Conservation (phyloP, 768 basidiomycete genomes). For the Naematelia encephala region DNA sequence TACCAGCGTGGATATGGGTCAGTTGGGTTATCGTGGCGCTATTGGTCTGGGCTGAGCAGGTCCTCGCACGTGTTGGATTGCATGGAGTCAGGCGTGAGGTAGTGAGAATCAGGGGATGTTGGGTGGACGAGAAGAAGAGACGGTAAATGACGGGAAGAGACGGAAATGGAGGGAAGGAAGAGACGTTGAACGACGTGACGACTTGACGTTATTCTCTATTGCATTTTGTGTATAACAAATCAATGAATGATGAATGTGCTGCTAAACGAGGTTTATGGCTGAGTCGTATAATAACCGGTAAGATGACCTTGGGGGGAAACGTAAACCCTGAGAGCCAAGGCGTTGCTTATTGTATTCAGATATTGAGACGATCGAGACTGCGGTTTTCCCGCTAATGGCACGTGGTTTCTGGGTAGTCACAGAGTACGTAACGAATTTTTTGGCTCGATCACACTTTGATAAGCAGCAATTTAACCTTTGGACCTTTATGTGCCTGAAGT, state of each 20-base stretch:
- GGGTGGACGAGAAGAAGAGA: constrained; percentile 18
- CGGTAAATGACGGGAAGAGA: neutral
- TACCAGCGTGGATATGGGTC: constrained; percentile 23
- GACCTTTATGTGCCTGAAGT: neutral
- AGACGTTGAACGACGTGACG: too few relatives aligned
- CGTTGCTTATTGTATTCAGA: too few relatives aligned
- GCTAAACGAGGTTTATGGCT: too few relatives aligned
- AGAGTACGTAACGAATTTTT: neutral
- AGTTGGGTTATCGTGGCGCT: constrained; percentile 24
- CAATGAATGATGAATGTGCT: too few relatives aligned
- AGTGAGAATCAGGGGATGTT: constrained; percentile 25
- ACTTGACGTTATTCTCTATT: too few relatives aligned
- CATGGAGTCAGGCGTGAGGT: constrained; percentile 21
- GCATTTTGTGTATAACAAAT: too few relatives aligned
- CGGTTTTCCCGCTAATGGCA: neutral
- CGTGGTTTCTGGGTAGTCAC: neutral
- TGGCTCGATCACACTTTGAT: neutral
- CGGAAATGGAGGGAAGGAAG: neutral
- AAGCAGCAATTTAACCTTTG: neutral
- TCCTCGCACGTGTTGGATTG: constrained; percentile 8
- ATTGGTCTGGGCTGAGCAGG: constrained; percentile 25
- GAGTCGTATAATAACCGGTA: too few relatives aligned
- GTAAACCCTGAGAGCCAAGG: too few relatives aligned
- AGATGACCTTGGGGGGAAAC: too few relatives aligned
- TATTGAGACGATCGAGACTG: neutral